Conservation (phyloP, 257 asterid species). For the Verbena officinalis region DNA sequence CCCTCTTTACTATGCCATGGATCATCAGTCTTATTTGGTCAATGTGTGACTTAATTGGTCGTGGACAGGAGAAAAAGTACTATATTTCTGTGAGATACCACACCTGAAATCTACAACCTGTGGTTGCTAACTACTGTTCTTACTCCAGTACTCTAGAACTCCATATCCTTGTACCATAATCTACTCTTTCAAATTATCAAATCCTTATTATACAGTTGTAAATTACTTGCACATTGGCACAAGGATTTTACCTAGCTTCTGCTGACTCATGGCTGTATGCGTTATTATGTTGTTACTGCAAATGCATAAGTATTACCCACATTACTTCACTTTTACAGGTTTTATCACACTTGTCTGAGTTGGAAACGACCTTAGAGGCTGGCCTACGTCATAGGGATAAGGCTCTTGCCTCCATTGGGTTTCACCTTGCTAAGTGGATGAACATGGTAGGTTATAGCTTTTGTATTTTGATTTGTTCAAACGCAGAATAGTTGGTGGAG, state of each 20-base stretch:
- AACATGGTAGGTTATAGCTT: conserved; percentile 52
- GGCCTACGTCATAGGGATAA: conserved; percentile 80
- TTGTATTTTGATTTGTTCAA: conserved; percentile 9
- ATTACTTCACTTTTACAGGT: conserved; percentile 57
- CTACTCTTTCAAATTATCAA: neutral
- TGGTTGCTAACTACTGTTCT: conserved; percentile 17
- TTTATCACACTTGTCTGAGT: conserved; percentile 80
- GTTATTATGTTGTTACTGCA: conserved; percentile 5
- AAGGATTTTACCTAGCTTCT: conserved; percentile 17
- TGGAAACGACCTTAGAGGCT: conserved; percentile 91
- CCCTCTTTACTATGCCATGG: too few species aligned
- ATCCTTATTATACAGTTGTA: conserved; percentile 7
- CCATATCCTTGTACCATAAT: neutral
- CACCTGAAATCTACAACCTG: conserved; percentile 5
- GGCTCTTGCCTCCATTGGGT: conserved; percentile 78
- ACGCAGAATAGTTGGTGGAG: conserved; percentile 10
- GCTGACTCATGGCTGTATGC: conserved; percentile 15
- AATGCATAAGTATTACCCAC: conserved; percentile 6
- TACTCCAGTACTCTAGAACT: conserved; percentile 5
- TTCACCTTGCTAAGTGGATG: conserved; percentile 84
- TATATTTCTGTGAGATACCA: neutral
- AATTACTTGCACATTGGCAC: neutral
- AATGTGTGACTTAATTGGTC: neutral
- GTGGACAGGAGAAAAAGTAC: neutral
- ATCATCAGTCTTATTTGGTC: conserved; percentile 11